Percentiles rank a stretch among this genome's conserved stretches.
Conservation (phyloP, 179 eudicot species). For the Silene noctiflora region DNA sequence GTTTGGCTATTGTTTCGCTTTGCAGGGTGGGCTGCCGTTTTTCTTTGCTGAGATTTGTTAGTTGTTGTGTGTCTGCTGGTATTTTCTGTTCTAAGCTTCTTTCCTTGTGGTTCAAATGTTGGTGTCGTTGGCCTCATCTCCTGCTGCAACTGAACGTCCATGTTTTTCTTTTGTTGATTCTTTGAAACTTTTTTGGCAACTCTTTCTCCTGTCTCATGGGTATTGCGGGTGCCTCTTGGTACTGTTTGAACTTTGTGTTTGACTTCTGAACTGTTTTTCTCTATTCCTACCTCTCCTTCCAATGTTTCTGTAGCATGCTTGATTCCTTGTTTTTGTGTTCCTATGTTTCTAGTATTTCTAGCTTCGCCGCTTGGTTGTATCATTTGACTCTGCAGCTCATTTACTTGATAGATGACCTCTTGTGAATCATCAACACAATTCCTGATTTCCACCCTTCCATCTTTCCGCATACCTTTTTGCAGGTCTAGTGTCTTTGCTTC, state of each 20-base stretch:
- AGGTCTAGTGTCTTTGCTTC: conserved; percentile 6
- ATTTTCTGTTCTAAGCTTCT: conserved; percentile 35
- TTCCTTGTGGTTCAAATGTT: conserved; percentile 34
- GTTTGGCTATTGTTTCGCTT: conserved; percentile 10
- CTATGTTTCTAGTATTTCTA: conserved; percentile 12
- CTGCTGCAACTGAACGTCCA: conserved; percentile 27
- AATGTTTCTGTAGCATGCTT: conserved; percentile 23
- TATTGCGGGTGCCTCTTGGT: conserved; percentile 13
- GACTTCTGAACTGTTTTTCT: conserved; percentile 22
- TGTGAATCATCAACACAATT: conserved; percentile 18
- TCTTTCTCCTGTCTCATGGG: conserved; percentile 28
- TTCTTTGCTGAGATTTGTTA: conserved; percentile 27
- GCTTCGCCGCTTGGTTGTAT: conserved; percentile 17
- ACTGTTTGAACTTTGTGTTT: conserved; percentile 10
- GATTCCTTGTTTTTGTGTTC: conserved; percentile 13
- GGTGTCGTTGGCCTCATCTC: conserved; percentile 16
- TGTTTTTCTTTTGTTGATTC: conserved; percentile 27
- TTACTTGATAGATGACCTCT: conserved; percentile 21
- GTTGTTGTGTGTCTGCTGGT: conserved; percentile 23
- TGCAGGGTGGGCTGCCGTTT: conserved; percentile 18
- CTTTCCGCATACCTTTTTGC: conserved; percentile 21
- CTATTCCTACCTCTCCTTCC: conserved; percentile 15
- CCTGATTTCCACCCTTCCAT: conserved; percentile 26
- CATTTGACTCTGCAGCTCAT: conserved; percentile 30
- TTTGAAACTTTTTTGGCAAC: conserved; percentile 19